Evolutionary conservation across 306 rosid species (phyloP).

Genomic region (Fragaria nilgerrensis): DNA sequence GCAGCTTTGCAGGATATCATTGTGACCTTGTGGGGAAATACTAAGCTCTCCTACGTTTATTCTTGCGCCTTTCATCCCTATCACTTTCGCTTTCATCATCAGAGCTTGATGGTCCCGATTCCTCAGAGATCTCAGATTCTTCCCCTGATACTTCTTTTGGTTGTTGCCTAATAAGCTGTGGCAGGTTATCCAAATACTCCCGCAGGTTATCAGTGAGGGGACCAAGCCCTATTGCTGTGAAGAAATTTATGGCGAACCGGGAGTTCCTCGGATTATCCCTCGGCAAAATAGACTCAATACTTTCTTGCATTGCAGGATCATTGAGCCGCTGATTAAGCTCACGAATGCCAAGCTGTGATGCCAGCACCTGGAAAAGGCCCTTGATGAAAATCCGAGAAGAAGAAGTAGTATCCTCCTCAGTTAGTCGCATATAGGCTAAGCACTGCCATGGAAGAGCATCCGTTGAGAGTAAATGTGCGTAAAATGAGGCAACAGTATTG

Average conservation of each 20-base stretch:
- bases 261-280: conserved; percentile 66
- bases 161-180: conserved; percentile 72
- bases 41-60: not conserved
- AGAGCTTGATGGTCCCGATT: not conserved
- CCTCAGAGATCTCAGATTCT: not conserved
- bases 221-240: conserved; percentile 80
- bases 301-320: conserved; percentile 26
- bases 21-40: no score
- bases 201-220: conserved; percentile 76
- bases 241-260: conserved; percentile 76
- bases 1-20: no score
- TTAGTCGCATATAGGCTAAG: conserved; percentile 55
- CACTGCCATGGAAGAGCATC: conserved; percentile 77
- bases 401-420: conserved; percentile 70
- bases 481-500: conserved; percentile 62
- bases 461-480: conserved; percentile 68
- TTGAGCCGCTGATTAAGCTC: conserved; percentile 47
- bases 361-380: conserved; percentile 67
- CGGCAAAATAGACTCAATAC: conserved; percentile 52
- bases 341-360: conserved; percentile 51
- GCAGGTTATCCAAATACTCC: conserved; percentile 75
- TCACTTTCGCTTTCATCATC: not conserved
- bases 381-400: conserved; percentile 70
- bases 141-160: conserved; percentile 42
- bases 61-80: not conserved